Percentiles rank a stretch among this genome's conserved stretches.
These are phyloP conservation scores for Ganoderma lucidum DNA, from an alignment of 1,284 basidiomycete genomes.

Conservation along the genomic window DNA sequence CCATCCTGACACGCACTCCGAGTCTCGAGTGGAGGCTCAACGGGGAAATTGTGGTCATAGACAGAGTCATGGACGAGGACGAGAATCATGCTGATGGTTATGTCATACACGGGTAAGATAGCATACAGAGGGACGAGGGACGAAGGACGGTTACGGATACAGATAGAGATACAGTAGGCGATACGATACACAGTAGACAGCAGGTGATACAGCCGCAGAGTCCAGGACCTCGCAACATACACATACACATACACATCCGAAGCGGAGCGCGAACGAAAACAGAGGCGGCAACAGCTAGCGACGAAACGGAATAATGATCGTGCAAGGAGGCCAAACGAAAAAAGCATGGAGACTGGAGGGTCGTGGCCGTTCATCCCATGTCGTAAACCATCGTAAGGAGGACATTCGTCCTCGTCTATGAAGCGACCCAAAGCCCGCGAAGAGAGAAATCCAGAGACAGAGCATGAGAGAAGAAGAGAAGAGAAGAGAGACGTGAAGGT, in stretches of 20 bases:
- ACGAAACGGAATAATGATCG: slow-evolving; percentile 26
- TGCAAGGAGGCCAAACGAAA: slow-evolving; percentile 12
- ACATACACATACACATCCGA: neutral
- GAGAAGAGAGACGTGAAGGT: neutral
- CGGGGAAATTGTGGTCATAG: neutral
- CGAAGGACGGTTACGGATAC: neutral
- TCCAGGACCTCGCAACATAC: slow-evolving; percentile 4
- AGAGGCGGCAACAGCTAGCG: neutral
- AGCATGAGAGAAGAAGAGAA: neutral
- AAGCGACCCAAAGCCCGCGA: slow-evolving; percentile 19
- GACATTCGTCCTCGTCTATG: slow-evolving; percentile 26
- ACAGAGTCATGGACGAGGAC: neutral
- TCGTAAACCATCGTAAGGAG: slow-evolving; percentile 23
- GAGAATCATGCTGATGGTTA: neutral
- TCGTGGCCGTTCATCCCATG: slow-evolving; percentile 8
- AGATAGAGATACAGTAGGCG: slow-evolving; percentile 5
- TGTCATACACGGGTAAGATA: neutral
- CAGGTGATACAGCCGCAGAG: slow-evolving; percentile 26
- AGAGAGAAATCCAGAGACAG: neutral
- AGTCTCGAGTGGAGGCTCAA: neutral
- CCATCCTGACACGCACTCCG: neutral
- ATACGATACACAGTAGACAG: slow-evolving; percentile 10
- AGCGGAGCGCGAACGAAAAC: neutral
- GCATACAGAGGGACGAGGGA: neutral
- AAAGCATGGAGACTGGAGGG: slow-evolving; percentile 5